A percentile compares a stretch with the other conserved stretches of the same genome.
Evolutionary conservation across 1,284 basidiomycete species (phyloP).

Genomic region (Ceratobasidium sp.): DNA sequence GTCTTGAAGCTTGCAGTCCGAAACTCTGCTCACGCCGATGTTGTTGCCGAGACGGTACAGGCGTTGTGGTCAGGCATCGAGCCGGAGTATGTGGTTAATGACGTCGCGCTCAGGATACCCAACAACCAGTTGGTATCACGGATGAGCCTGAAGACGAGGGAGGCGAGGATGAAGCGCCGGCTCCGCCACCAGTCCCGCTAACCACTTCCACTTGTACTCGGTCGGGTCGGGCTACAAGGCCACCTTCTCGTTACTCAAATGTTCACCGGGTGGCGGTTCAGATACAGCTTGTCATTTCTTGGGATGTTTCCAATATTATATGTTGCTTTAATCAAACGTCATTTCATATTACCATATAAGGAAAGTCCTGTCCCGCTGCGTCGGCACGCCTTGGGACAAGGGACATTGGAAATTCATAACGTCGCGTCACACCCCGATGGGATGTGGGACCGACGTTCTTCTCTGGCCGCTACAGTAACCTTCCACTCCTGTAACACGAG

Average conservation of each 20-base stretch:
- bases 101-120: neutral
- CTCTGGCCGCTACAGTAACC: no score
- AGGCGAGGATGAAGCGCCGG: neutral
- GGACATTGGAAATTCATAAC: no score
- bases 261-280: neutral
- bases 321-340: no score
- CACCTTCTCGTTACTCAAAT: neutral
- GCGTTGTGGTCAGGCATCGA: slow-evolving; percentile 43
- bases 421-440: no score
- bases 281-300: no score
- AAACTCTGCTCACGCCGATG: slow-evolving; percentile 54
- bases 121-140: neutral
- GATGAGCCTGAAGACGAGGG: slow-evolving; percentile 7
- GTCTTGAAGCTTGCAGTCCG: slow-evolving; percentile 55
- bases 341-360: no score
- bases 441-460: no score
- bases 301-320: no score
- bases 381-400: no score
- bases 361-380: no score
- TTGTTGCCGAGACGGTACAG: slow-evolving; percentile 52
- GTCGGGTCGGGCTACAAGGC: neutral
- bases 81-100: slow-evolving; percentile 45
- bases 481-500: neutral
- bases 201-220: neutral
- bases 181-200: neutral